Conservation (phyloP, 2,329 filamentous ascomycete species). For the Paecilomyces variotii region DNA sequence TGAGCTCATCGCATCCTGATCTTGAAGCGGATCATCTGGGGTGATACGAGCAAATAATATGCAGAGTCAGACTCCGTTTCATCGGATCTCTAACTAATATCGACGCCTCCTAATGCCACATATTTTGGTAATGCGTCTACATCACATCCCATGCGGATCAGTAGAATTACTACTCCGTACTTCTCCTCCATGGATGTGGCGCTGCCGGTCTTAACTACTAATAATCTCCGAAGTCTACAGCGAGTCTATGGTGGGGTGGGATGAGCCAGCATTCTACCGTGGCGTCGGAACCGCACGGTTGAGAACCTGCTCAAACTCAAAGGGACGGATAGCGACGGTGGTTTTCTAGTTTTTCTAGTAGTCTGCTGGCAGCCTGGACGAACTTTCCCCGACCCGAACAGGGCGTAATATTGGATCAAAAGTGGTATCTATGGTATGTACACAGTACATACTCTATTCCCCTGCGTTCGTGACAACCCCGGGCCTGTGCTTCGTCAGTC, state of each 20-base stretch:
- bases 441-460: too few relatives aligned
- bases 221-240: not conserved
- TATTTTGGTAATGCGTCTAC: not conserved
- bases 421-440: too few relatives aligned
- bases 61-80: not conserved
- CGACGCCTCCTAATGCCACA: not conserved
- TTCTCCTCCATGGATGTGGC: not conserved
- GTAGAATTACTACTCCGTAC: not conserved
- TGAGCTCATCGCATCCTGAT: not conserved
- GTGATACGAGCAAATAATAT: not conserved
- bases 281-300: not conserved
- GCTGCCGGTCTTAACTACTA: not conserved
- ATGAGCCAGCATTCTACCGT: not conserved
- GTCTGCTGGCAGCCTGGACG: not conserved
- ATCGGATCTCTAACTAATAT: not conserved
- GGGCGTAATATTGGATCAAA: too few relatives aligned
- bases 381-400: not conserved
- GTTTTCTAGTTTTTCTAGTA: not conserved
- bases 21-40: not conserved
- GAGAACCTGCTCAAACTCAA: not conserved
- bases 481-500: too few relatives aligned
- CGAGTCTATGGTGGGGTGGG: not conserved
- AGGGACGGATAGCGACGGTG: not conserved
- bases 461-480: too few relatives aligned
- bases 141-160: not conserved